Conservation (phyloP, 257 asterid genomes). For the Echium plantagineum region DNA sequence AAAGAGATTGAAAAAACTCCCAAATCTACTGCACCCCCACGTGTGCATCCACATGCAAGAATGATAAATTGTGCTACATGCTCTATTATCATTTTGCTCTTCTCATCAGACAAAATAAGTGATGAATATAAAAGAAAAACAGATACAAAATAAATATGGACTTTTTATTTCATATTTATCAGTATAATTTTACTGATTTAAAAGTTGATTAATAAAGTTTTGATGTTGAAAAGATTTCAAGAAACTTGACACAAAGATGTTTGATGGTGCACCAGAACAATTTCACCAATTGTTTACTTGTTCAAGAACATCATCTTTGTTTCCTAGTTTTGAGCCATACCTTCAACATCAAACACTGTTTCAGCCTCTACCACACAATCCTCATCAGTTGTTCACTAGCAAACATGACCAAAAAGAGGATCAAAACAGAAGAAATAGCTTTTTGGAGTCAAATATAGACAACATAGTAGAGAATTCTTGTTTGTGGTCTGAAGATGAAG, state of each 20-base stretch:
- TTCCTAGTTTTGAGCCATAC: conserved; percentile 31
- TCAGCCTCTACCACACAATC: conserved; percentile 10
- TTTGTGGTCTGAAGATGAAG: conserved; percentile 54
- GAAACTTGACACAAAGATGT: conserved; percentile 23
- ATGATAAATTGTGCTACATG: too few species aligned
- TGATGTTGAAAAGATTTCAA: conserved; percentile 1
- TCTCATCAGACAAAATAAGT: conserved; percentile 40
- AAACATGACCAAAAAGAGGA: conserved; percentile 12
- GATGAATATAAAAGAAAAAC: conserved; percentile 22
- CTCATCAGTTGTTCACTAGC: background rate
- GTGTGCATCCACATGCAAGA: conserved; percentile 35
- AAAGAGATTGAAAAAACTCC: background rate
- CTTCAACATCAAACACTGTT: conserved; percentile 10
- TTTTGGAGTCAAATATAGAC: conserved; percentile 14
- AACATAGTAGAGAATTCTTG: conserved; percentile 9
- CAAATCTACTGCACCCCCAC: conserved; percentile 39
- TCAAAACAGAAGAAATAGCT: background rate
- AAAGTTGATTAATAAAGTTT: background rate
- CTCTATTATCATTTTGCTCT: conserved; percentile 15
- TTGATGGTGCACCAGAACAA: conserved; percentile 46
- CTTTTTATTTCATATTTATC: too few species aligned
- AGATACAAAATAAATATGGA: too few species aligned
- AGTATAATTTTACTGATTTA: background rate
- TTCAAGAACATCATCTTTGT: conserved; percentile 25
- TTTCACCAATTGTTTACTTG: conserved; percentile 52